phyloP scores from a whole-genome alignment of 495 filamentous ascomycete genomes.

The Penicillium dipodomyicola region DNA sequence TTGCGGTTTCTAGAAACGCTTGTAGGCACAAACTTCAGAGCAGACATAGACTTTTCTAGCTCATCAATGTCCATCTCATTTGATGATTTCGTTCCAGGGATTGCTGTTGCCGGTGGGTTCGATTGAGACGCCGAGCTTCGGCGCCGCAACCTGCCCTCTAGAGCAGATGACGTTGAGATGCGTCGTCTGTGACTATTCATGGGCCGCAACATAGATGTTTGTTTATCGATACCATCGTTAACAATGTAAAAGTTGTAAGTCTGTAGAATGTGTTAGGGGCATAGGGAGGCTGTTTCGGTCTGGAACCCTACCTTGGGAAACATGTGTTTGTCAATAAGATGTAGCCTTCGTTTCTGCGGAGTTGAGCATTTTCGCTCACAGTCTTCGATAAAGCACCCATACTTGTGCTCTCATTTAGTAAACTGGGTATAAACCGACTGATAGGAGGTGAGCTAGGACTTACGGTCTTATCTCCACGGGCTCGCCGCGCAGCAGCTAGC shows the following conservation, averaged over 20 bases:
- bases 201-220: conserved; percentile 68
- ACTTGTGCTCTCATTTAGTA: conserved; percentile 46
- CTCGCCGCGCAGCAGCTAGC: conserved; percentile 64
- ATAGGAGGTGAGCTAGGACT: conserved; percentile 25
- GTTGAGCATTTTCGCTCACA: conserved; percentile 86
- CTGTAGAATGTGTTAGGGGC: conserved; percentile 26
- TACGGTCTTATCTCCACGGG: conserved; percentile 84
- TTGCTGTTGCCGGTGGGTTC: conserved; percentile 7
- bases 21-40: conserved; percentile 75
- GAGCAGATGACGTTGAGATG: conserved; percentile 42
- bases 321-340: conserved; percentile 91
- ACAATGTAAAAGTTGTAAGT: conserved; percentile 90
- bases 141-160: conserved; percentile 40
- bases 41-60: conserved; percentile 76
- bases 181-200: conserved; percentile 46
- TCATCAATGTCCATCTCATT: conserved; percentile 65
- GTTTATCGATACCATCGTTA: conserved; percentile 82
- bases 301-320: conserved; percentile 64
- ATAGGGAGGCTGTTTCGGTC: background rate
- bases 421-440: background rate
- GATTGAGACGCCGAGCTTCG: conserved; percentile 38
- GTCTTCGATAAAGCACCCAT: conserved; percentile 81
- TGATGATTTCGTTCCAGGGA: conserved; percentile 2
- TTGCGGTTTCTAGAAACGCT: conserved; percentile 52
- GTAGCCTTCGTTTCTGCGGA: conserved; percentile 76